phyloP scores from a whole-genome alignment of 352 stramenopile species.

The Aphanomyces astaci region DNA sequence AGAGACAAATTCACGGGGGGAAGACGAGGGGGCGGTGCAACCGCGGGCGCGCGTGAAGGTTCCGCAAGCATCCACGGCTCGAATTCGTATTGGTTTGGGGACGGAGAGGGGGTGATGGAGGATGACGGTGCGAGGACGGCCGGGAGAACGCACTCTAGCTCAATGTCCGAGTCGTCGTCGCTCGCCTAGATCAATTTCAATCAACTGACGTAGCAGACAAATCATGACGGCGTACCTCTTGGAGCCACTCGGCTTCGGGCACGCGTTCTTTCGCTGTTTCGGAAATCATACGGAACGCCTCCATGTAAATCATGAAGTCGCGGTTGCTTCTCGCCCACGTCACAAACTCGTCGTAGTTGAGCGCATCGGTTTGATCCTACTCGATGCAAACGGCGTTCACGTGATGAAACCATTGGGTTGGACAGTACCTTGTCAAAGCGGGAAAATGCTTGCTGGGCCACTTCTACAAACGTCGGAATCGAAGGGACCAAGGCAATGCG shows the following conservation, averaged over 20 bases:
- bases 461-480: conserved; percentile 19
- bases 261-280: conserved; percentile 36
- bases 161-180: conserved; percentile 69
- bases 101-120: background rate
- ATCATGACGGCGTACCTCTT: conserved; percentile 9
- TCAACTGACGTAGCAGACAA: background rate
- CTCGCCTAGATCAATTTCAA: conserved; percentile 35
- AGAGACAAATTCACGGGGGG: conserved; percentile 56
- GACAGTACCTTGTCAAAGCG: conserved; percentile 14
- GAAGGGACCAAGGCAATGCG: conserved; percentile 8
- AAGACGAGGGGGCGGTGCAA: conserved; percentile 28
- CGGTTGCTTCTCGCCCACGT: conserved; percentile 74
- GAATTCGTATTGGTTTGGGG: background rate
- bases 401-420: background rate
- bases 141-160: conserved; percentile 31
- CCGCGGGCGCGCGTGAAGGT: background rate
- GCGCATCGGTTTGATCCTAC: conserved; percentile 31
- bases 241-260: conserved; percentile 17
- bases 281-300: conserved; percentile 62
- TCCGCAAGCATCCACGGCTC: conserved; percentile 50
- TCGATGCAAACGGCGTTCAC: conserved; percentile 36
- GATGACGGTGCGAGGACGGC: background rate
- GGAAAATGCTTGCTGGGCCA: conserved; percentile 19
- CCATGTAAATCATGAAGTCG: conserved; percentile 78
- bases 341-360: conserved; percentile 76